These are phyloP conservation scores for Leptodermis oblonga DNA, from an alignment of 257 asterid genomes.

Conservation along the genomic window DNA sequence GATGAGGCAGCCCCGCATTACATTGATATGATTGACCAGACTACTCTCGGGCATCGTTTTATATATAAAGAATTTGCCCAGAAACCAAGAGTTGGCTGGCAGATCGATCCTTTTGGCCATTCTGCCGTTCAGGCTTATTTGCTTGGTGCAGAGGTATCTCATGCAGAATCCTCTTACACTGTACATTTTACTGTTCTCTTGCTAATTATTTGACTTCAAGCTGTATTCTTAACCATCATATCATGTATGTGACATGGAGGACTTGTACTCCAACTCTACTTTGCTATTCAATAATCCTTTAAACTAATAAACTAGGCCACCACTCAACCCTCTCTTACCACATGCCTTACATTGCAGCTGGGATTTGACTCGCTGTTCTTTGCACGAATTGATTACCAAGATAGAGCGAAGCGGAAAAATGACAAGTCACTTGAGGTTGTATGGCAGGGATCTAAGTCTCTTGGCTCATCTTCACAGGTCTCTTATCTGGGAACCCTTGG, in stretches of 20 bases:
- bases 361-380: slow-evolving; percentile 80
- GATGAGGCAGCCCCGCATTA: slow-evolving; percentile 85
- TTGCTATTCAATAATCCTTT: background rate
- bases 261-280: background rate
- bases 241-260: background rate
- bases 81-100: slow-evolving; percentile 84
- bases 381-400: slow-evolving; percentile 85
- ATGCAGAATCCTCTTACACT: background rate
- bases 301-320: background rate
- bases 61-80: slow-evolving; percentile 52
- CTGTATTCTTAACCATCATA: background rate
- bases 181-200: background rate
- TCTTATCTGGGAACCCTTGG: slow-evolving; percentile 4
- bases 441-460: slow-evolving; percentile 78
- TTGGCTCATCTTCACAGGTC: slow-evolving; percentile 76
- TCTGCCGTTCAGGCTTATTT: slow-evolving; percentile 83
- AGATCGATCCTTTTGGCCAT: slow-evolving; percentile 88
- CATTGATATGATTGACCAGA: slow-evolving; percentile 78
- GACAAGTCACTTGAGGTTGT: slow-evolving; percentile 72
- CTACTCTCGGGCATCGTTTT: slow-evolving; percentile 71
- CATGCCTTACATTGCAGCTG: slow-evolving; percentile 42
- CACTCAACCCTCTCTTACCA: slow-evolving; percentile 9
- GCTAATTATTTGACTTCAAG: background rate
- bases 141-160: slow-evolving; percentile 75
- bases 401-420: slow-evolving; percentile 55